phyloP scores from a whole-genome alignment of 176 grass and related monocot genomes.

The Carex kokanica region DNA sequence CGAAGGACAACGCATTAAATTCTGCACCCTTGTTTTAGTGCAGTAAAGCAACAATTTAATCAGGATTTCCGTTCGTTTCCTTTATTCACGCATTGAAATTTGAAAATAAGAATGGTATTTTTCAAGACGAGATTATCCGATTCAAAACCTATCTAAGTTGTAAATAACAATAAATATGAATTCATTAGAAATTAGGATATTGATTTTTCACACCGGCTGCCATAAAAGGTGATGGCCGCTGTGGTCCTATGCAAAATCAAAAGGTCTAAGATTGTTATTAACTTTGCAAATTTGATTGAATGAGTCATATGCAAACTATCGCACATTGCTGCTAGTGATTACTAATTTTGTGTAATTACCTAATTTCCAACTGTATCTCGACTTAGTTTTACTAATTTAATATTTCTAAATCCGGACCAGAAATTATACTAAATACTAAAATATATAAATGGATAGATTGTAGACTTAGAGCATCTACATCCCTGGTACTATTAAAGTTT shows the following conservation, averaged over 20 bases:
- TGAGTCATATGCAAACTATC: neutral
- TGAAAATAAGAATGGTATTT: neutral
- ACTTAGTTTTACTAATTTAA: neutral
- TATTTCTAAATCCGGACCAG: too few species aligned
- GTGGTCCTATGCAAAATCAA: neutral
- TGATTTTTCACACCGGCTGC: too few species aligned
- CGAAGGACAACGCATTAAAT: slow-evolving; percentile 6
- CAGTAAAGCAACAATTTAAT: neutral
- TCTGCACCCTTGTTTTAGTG: slow-evolving; percentile 6
- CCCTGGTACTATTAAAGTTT: too few species aligned
- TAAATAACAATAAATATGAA: too few species aligned
- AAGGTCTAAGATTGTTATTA: too few species aligned
- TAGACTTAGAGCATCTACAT: too few species aligned
- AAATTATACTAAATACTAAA: too few species aligned
- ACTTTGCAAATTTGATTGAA: neutral
- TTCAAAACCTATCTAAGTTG: too few species aligned
- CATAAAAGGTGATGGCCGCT: neutral
- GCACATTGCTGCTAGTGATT: neutral
- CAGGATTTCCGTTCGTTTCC: neutral
- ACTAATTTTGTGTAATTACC: neutral
- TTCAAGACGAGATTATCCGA: neutral
- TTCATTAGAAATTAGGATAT: too few species aligned
- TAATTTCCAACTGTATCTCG: neutral
- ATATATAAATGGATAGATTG: too few species aligned
- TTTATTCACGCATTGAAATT: neutral